Conservation (phyloP, 2,329 filamentous ascomycete genomes). For the Tolypocladium capitatum region DNA sequence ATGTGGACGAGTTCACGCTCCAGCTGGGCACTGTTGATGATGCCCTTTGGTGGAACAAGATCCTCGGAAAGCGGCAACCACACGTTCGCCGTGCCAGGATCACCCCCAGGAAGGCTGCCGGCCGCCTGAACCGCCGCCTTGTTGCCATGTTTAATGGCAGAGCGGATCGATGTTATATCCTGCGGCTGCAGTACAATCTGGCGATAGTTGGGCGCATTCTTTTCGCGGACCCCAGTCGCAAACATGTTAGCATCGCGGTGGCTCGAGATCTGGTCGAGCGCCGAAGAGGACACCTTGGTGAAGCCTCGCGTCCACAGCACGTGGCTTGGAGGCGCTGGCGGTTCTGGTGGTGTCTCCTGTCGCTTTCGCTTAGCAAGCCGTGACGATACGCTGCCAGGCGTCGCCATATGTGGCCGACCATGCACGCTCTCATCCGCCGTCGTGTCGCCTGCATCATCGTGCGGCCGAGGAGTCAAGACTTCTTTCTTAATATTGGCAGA, state of each 20-base stretch:
- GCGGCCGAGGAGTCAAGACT: slow-evolving; percentile 37
- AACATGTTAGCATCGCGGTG: slow-evolving; percentile 73
- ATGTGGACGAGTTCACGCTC: slow-evolving; percentile 91
- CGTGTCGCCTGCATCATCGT: slow-evolving; percentile 43
- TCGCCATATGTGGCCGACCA: slow-evolving; percentile 22
- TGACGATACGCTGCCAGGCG: slow-evolving; percentile 23
- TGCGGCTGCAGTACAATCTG: slow-evolving; percentile 62
- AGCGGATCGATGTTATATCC: slow-evolving; percentile 65
- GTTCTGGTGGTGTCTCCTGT: slow-evolving; percentile 33
- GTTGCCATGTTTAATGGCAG: slow-evolving; percentile 61
- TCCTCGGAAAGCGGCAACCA: slow-evolving; percentile 62
- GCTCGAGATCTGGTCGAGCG: slow-evolving; percentile 63
- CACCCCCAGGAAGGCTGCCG: slow-evolving; percentile 45
- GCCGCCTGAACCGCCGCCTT: slow-evolving; percentile 48
- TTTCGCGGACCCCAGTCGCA: slow-evolving; percentile 59
- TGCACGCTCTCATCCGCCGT: slow-evolving; percentile 39
- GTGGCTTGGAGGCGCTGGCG: slow-evolving; percentile 46
- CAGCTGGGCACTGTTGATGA: slow-evolving; percentile 85
- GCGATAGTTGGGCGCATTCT: slow-evolving; percentile 63
- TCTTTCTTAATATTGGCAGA: slow-evolving; percentile 44
- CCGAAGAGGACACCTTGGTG: slow-evolving; percentile 56
- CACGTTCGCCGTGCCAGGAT: slow-evolving; percentile 41
- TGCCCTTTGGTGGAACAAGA: slow-evolving; percentile 71
- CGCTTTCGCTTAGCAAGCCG: slow-evolving; percentile 42
- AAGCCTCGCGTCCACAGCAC: slow-evolving; percentile 67